These are phyloP conservation scores for Candida krabiensis DNA, from an alignment of 805 yeast genomes.

Conservation along the genomic window DNA sequence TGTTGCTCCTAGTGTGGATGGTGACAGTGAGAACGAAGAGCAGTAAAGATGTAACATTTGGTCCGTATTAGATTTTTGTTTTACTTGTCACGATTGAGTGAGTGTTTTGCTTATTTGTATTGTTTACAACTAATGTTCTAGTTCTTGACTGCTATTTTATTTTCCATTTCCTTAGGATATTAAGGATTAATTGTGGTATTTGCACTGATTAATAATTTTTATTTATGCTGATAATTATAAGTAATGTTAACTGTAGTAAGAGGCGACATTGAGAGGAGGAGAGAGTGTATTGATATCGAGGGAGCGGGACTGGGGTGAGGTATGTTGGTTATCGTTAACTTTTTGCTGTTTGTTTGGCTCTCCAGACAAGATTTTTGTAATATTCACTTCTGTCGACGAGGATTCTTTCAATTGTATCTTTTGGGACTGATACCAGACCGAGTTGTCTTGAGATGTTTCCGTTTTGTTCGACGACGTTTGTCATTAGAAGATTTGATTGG, in stretches of 20 bases:
- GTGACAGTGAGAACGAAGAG: conserved; percentile 21
- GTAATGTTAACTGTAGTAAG: too few species aligned
- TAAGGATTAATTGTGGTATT: too few species aligned
- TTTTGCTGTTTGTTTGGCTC: conserved; percentile 8
- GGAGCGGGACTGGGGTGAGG: too few species aligned
- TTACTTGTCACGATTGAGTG: conserved; percentile 1
- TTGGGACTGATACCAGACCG: conserved; percentile 57
- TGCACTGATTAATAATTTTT: too few species aligned
- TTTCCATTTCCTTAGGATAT: too few species aligned
- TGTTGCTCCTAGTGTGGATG: conserved; percentile 37
- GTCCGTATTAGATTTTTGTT: conserved; percentile 1
- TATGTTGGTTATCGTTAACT: too few species aligned
- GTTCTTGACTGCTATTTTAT: background rate
- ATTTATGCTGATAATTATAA: too few species aligned
- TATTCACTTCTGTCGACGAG: conserved; percentile 27
- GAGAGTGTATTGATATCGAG: too few species aligned
- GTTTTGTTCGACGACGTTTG: conserved; percentile 36
- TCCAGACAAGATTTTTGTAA: conserved; percentile 14
- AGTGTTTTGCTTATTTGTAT: conserved; percentile 1
- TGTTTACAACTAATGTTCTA: background rate
- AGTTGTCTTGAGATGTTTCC: conserved; percentile 35
- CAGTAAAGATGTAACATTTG: background rate
- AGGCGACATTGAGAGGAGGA: too few species aligned
- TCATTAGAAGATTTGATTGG: conserved; percentile 40
- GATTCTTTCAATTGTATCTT: conserved; percentile 35